A percentile compares a stretch with the other conserved stretches of the same genome.
Conservation (phyloP, 495 filamentous ascomycete genomes). For the Staphylotrichum longicolle region DNA sequence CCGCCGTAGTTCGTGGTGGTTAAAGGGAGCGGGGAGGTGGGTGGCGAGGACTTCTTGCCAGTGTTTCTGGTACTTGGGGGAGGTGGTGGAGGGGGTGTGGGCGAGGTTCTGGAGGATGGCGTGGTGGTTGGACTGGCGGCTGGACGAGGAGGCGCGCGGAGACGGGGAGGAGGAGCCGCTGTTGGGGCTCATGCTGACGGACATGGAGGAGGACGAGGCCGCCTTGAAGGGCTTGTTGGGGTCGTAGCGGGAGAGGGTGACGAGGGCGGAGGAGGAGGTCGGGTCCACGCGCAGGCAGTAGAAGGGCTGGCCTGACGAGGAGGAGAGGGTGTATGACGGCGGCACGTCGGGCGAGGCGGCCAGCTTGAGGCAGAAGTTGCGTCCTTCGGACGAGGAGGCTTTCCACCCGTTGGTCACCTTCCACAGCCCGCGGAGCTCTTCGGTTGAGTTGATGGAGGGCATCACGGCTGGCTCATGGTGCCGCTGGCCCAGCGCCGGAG, state of each 20-base stretch:
- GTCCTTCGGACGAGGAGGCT: constrained; percentile 49
- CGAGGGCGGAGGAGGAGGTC: constrained; percentile 52
- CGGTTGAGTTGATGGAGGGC: constrained; percentile 47
- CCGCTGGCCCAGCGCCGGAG: constrained; percentile 4
- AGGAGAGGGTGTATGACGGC: constrained; percentile 50
- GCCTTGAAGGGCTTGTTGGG: constrained; percentile 50
- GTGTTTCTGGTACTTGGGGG: constrained; percentile 26
- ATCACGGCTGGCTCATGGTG: constrained; percentile 45
- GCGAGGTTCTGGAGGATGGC: neutral
- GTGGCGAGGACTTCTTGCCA: constrained; percentile 59
- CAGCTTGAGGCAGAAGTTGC: constrained; percentile 51
- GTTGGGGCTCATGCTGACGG: constrained; percentile 1
- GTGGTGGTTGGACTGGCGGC: constrained; percentile 17
- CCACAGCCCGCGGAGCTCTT: constrained; percentile 53
- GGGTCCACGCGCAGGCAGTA: constrained; percentile 54
- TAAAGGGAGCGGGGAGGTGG: constrained; percentile 54
- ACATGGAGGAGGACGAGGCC: constrained; percentile 14
- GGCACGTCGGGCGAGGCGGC: constrained; percentile 48
- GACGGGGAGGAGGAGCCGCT: constrained; percentile 38
- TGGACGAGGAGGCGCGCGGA: constrained; percentile 33
- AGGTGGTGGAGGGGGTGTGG: constrained; percentile 19
- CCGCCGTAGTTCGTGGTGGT: constrained; percentile 36
- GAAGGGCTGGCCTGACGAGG: constrained; percentile 47
- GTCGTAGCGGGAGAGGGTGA: constrained; percentile 53
- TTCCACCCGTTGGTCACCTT: constrained; percentile 57